Evolutionary conservation across 768 basidiomycete genomes (phyloP).

Genomic region (Agrocybe praecox): DNA sequence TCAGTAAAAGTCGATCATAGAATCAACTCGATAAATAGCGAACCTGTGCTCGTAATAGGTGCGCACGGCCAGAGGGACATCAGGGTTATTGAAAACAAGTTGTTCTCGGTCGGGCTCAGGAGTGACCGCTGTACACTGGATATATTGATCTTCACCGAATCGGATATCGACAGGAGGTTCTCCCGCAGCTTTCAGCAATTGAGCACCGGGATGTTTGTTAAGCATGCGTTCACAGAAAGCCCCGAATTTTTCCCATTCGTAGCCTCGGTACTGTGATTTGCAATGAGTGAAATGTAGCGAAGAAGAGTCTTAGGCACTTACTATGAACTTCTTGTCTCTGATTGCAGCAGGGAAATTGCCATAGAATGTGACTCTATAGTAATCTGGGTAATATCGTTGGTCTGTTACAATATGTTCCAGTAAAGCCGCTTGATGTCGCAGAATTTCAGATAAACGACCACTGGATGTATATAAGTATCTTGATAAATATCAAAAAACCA

Average conservation of each 20-base stretch:
- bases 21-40: slow-evolving; percentile 1
- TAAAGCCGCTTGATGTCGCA: slow-evolving; percentile 85
- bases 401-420: slow-evolving; percentile 85
- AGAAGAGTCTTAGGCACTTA: slow-evolving; percentile 34
- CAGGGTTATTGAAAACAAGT: slow-evolving; percentile 83
- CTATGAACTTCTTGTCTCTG: slow-evolving; percentile 89
- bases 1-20: not conserved
- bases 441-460: slow-evolving; percentile 80
- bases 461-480: slow-evolving; percentile 37
- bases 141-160: slow-evolving; percentile 78
- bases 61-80: slow-evolving; percentile 78
- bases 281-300: slow-evolving; percentile 6
- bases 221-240: slow-evolving; percentile 91
- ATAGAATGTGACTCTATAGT: slow-evolving; percentile 92
- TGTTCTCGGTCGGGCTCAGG: slow-evolving; percentile 82
- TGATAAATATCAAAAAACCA: slow-evolving; percentile 2
- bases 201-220: slow-evolving; percentile 86
- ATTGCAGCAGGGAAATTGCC: slow-evolving; percentile 89
- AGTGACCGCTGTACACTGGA: slow-evolving; percentile 84
- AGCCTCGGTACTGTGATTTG: slow-evolving; percentile 84
- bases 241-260: slow-evolving; percentile 92
- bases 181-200: slow-evolving; percentile 69
- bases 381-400: slow-evolving; percentile 87
- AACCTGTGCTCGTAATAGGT: slow-evolving; percentile 89
- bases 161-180: slow-evolving; percentile 84